Conservation (phyloP, 306 rosid species). For the Geum urbanum region DNA sequence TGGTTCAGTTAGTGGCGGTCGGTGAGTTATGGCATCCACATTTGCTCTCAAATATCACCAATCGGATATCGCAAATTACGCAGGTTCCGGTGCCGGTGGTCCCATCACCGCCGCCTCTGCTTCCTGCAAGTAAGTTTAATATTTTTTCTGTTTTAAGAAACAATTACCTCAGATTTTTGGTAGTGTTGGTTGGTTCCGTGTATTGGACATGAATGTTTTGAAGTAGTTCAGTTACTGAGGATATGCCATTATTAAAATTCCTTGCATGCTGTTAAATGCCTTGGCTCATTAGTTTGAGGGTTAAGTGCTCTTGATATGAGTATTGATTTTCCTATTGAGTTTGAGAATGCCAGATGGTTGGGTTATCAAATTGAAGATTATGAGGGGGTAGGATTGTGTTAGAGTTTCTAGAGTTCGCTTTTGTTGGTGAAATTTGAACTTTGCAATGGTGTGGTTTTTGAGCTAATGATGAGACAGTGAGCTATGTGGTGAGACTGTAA, state of each 20-base stretch:
- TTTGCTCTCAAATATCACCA: conserved; percentile 55
- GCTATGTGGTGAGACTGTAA: neutral
- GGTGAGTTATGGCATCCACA: conserved; percentile 79
- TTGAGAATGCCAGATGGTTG: neutral
- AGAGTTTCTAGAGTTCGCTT: neutral
- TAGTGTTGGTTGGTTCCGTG: neutral
- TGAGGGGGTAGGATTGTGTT: neutral
- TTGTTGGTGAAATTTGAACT: neutral
- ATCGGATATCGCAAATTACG: conserved; percentile 45
- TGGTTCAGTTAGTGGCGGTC: conserved; percentile 80
- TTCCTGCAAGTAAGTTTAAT: conserved; percentile 59
- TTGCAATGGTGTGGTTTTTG: neutral
- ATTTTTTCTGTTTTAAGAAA: no score
- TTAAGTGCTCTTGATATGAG: neutral
- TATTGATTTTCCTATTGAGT: neutral
- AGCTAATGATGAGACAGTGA: neutral
- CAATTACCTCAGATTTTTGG: neutral
- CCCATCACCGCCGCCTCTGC: conserved; percentile 45
- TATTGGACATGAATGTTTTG: neutral
- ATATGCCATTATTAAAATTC: neutral
- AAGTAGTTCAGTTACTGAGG: neutral
- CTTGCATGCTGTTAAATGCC: neutral
- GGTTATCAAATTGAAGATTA: neutral
- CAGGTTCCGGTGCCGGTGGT: conserved; percentile 31
- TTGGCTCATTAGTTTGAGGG: neutral